phyloP scores from a whole-genome alignment of 148 eudicot species.

The Tetragonia tetragonoides region DNA sequence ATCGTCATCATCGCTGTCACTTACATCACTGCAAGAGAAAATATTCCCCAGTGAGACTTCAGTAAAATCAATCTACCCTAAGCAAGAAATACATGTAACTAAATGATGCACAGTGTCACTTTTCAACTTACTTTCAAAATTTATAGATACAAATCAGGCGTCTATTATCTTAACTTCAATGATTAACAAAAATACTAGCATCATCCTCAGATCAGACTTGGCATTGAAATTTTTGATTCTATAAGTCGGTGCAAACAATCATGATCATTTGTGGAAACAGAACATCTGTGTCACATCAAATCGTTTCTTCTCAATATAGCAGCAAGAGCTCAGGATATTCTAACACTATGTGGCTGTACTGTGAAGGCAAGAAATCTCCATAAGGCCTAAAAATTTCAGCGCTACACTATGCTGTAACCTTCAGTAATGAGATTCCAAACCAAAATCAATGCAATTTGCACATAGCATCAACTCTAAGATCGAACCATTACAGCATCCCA shows the following conservation, averaged over 20 bases:
- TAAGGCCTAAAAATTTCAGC: neutral
- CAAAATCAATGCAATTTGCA: neutral
- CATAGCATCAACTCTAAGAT: neutral
- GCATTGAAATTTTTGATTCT: neutral
- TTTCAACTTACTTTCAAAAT: neutral
- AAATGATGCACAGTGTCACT: neutral
- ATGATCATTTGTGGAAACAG: neutral
- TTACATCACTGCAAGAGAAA: slow-evolving; percentile 43
- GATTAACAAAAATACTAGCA: no score
- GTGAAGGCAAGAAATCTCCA: no score
- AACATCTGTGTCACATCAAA: neutral
- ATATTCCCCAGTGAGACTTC: slow-evolving; percentile 11
- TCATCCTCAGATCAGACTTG: neutral
- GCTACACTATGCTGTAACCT: no score
- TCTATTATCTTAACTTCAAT: neutral
- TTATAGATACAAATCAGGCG: neutral
- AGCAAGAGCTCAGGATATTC: no score
- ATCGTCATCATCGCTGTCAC: slow-evolving; percentile 45
- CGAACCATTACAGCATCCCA: neutral
- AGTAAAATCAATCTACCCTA: neutral
- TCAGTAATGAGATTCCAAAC: neutral
- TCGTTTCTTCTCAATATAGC: neutral
- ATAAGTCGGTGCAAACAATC: neutral
- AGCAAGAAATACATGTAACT: neutral
- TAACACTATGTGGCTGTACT: no score